These are phyloP conservation scores for Letharia columbiana DNA, from an alignment of 495 filamentous ascomycete species.

Conservation along the genomic window DNA sequence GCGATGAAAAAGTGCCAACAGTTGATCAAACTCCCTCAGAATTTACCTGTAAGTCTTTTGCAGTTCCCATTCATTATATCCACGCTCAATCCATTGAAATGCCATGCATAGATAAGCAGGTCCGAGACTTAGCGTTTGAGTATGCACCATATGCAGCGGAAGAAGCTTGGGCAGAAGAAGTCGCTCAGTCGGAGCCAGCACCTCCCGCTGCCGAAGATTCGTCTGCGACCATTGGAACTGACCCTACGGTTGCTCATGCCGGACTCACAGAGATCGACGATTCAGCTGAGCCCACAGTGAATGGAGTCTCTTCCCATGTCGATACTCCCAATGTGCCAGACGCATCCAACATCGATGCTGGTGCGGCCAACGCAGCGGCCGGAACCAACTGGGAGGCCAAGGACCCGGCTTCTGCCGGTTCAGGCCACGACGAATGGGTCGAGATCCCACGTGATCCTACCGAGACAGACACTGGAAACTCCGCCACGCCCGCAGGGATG, in stretches of 20 bases:
- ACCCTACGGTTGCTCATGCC: slow-evolving; percentile 71
- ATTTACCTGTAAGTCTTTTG: slow-evolving; percentile 61
- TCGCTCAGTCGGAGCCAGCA: slow-evolving; percentile 36
- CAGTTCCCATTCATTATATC: slow-evolving; percentile 23
- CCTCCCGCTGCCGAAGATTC: slow-evolving; percentile 35
- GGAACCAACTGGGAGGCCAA: slow-evolving; percentile 62
- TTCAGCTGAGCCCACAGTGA: slow-evolving; percentile 18
- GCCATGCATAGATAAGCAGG: slow-evolving; percentile 32
- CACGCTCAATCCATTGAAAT: not conserved
- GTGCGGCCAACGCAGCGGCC: slow-evolving; percentile 57
- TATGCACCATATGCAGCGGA: slow-evolving; percentile 40
- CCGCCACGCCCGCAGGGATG: slow-evolving; percentile 49
- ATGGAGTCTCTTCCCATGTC: slow-evolving; percentile 33
- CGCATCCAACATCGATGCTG: slow-evolving; percentile 41
- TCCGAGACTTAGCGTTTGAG: slow-evolving; percentile 39
- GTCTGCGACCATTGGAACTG: slow-evolving; percentile 40
- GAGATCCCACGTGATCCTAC: slow-evolving; percentile 64
- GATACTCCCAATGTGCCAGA: slow-evolving; percentile 45
- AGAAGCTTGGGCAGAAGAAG: slow-evolving; percentile 39
- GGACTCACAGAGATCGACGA: slow-evolving; percentile 62
- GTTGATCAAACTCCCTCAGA: slow-evolving; percentile 56
- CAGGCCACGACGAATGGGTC: slow-evolving; percentile 62
- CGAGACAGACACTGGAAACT: slow-evolving; percentile 61
- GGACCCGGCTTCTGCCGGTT: slow-evolving; percentile 16
- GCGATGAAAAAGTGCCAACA: slow-evolving; percentile 59